phyloP scores from a whole-genome alignment of 805 yeast genomes.

The Blastobotrys americana region DNA sequence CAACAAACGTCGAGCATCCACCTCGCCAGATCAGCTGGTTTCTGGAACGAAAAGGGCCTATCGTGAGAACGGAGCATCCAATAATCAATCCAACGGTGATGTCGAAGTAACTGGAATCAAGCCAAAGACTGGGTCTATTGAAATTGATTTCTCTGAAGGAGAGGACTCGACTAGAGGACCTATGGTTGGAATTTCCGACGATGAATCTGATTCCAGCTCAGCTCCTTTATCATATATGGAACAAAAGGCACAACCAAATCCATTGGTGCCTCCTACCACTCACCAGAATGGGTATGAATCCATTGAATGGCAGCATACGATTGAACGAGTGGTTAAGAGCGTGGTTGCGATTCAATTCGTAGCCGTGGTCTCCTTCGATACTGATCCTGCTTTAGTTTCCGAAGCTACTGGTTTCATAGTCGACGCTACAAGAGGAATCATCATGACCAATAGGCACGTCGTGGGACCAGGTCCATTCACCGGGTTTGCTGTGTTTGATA shows the following conservation, averaged over 20 bases:
- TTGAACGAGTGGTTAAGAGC: conserved; percentile 70
- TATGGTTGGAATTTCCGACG: not conserved
- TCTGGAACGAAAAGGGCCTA: not conserved
- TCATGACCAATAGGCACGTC: conserved; percentile 87
- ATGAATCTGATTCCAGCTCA: not conserved
- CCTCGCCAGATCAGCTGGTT: conserved; percentile 4
- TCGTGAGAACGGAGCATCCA: not conserved
- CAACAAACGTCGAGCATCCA: conserved; percentile 7
- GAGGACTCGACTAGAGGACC: not conserved
- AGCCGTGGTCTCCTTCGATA: conserved; percentile 79
- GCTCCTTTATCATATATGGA: no score
- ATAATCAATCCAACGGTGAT: not conserved
- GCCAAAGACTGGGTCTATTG: not conserved
- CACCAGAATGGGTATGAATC: conserved; percentile 12
- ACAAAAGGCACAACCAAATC: not conserved
- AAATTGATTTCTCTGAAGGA: not conserved
- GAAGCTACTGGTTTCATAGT: conserved; percentile 97
- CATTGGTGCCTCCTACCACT: not conserved
- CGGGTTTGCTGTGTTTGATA: conserved; percentile 87
- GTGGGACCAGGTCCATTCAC: conserved; percentile 93
- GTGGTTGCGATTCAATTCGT: conserved; percentile 88
- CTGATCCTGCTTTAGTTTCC: conserved; percentile 63
- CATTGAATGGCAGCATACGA: conserved; percentile 68
- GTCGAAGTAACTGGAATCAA: not conserved
- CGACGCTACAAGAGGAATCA: conserved; percentile 72